Percentiles rank a stretch among this genome's conserved stretches.
These are phyloP conservation scores for Stephanodiscus triporus DNA, from an alignment of 108 stramenopile genomes.

Conservation along the genomic window DNA sequence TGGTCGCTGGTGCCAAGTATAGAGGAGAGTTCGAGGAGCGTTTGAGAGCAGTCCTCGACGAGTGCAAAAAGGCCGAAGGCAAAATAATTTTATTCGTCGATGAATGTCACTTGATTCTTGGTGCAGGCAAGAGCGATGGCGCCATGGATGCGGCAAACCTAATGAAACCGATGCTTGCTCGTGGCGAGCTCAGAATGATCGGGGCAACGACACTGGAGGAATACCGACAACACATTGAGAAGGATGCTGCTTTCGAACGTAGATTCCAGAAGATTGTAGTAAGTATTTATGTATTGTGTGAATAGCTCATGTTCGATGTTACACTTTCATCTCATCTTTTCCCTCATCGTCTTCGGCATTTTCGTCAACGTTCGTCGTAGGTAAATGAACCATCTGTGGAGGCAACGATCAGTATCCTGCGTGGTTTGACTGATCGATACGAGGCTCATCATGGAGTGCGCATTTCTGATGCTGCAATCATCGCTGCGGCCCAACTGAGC, in stretches of 20 bases:
- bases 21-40: conserved; percentile 99
- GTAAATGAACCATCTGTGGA: conserved; percentile 91
- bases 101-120: conserved; percentile 95
- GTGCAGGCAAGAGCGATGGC: conserved; percentile 92
- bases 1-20: conserved; percentile 98
- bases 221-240: conserved; percentile 93
- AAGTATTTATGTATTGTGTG: background rate
- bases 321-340: background rate
- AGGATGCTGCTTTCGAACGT: conserved; percentile 96
- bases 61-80: conserved; percentile 89
- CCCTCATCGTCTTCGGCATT: background rate
- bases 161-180: conserved; percentile 96
- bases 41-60: conserved; percentile 93
- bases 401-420: conserved; percentile 93
- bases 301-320: background rate
- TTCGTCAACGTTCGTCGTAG: background rate
- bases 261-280: conserved; percentile 94
- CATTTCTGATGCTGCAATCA: conserved; percentile 90
- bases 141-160: conserved; percentile 98
- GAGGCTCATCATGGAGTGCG: conserved; percentile 95
- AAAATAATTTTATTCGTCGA: conserved; percentile 97
- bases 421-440: conserved; percentile 93
- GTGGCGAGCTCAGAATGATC: conserved; percentile 96
- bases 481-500: conserved; percentile 91
- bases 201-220: conserved; percentile 98